phyloP scores from a whole-genome alignment of 768 basidiomycete species.

The Rhodosporidiobolus sp. region DNA sequence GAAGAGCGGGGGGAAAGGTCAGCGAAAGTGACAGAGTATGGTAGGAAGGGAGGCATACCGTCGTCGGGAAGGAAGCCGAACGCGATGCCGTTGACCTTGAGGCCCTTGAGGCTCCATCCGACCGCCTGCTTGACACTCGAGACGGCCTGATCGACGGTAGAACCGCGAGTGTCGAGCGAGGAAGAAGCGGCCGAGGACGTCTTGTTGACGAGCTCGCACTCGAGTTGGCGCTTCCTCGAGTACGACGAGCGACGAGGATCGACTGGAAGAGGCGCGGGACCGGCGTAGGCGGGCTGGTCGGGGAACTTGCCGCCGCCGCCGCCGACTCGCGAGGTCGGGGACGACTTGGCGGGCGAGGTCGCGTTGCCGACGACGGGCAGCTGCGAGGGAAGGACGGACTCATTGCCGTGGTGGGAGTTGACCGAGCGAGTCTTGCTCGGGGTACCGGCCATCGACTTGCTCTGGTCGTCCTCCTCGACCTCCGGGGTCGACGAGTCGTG shows the following conservation, averaged over 20 bases:
- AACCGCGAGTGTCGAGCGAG: too few species aligned
- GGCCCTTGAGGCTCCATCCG: slow-evolving; percentile 19
- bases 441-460: too few species aligned
- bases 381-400: background rate
- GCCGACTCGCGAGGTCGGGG: slow-evolving; percentile 8
- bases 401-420: background rate
- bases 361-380: slow-evolving; percentile 3
- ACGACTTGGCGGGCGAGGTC: background rate
- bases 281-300: slow-evolving; percentile 7
- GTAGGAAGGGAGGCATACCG: slow-evolving; percentile 7
- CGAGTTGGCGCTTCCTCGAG: too few species aligned
- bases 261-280: background rate
- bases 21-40: background rate
- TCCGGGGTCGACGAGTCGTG: background rate
- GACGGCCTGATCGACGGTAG: too few species aligned
- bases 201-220: too few species aligned
- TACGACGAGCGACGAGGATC: too few species aligned
- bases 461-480: background rate
- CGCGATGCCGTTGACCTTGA: slow-evolving; percentile 36
- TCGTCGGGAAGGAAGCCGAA: slow-evolving; percentile 40
- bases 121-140: too few species aligned
- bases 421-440: background rate
- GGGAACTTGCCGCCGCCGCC: slow-evolving; percentile 2
- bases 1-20: background rate
- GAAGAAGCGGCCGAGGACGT: too few species aligned